A percentile compares a stretch with the other conserved stretches of the same genome.
Evolutionary conservation across 2,329 filamentous ascomycete species (phyloP).

Genomic region (Phoma herbarum): DNA sequence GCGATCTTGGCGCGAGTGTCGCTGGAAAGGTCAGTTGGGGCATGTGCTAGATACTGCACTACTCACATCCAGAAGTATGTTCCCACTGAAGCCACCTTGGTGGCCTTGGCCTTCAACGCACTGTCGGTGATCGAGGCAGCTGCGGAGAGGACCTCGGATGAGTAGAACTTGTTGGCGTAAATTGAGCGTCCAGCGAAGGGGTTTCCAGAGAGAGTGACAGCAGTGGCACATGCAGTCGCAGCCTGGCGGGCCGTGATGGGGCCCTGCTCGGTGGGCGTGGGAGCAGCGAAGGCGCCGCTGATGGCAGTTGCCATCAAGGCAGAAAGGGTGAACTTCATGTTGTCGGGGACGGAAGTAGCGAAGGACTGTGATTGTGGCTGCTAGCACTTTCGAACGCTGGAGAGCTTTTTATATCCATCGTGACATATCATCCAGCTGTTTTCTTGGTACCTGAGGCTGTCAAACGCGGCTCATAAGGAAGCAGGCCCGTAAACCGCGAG

Average conservation of each 20-base stretch:
- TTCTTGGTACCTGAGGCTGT: conserved; percentile 5
- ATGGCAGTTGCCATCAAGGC: conserved; percentile 48
- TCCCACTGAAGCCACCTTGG: conserved; percentile 59
- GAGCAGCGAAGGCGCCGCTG: conserved; percentile 46
- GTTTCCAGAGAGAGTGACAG: conserved; percentile 59
- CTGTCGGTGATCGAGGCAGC: conserved; percentile 66
- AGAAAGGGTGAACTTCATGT: conserved; percentile 49
- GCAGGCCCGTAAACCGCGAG: conserved; percentile 47
- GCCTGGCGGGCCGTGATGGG: conserved; percentile 46
- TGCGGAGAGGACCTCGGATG: conserved; percentile 61
- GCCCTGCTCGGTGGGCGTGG: conserved; percentile 44
- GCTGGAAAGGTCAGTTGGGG: conserved; percentile 44
- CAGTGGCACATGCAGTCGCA: conserved; percentile 44
- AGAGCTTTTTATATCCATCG: conserved; percentile 44
- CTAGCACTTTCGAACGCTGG: conserved; percentile 20
- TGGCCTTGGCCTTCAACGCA: conserved; percentile 61
- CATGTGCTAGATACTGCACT: background rate
- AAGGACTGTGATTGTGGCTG: conserved; percentile 35
- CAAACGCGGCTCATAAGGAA: conserved; percentile 41
- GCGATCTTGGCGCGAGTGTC: conserved; percentile 61
- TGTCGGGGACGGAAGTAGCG: conserved; percentile 33
- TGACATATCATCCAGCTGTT: conserved; percentile 9
- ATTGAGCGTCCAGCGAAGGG: conserved; percentile 61
- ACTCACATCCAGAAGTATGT: conserved; percentile 65
- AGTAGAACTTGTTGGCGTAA: conserved; percentile 63